Base-by-base conservation (phyloP, 169 alveolate genomes). In the Plasmodium sp. region DNA sequence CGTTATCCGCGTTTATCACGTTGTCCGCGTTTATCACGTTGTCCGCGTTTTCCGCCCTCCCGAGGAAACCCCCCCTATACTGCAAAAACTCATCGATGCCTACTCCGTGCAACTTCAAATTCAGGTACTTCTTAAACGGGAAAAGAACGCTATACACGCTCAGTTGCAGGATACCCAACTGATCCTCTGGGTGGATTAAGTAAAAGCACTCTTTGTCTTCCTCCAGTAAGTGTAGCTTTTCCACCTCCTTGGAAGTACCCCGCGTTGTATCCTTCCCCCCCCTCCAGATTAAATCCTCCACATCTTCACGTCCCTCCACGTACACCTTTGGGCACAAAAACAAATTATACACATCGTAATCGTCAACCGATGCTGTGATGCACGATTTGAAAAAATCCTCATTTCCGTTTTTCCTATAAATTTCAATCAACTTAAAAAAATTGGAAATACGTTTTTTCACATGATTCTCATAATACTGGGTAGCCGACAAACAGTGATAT, bases 401-500 rank as follows among this genome's bases (percentile, higher is more conserved):
- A 36, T 39, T 77, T 12, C 71, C 12, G 41, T 82, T 80, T 10
- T 80, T 81, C 56, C 83, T 81, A 77, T 54, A 83, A 14, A 82
- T 74, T 71, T 84, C 27, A 39, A 82, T 71, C 56, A 39, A 92
- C 58, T 62, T 71, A 80, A 90, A 90, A 92, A 56, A 56, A 12
- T 71, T 58, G 22, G 81, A 62, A 82, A 96, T 48, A n/a, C 93
- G 58, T 39, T 93, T 95, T 54, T 84, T 75, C 36, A 96, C 54
- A 43, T 85, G 75, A 45, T 94, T 83, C 41, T 96, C 96, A 79
- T 93, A 96, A 85, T 94, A 94, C 43, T 93, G 95, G 6, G 79
- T 67, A 43, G 98, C 96, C 27, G 93, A 73, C 62, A 95, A 97
- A 12, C 96, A 83, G 85, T 86, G 94, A 51, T 86, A 95, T 81